phyloP scores from a whole-genome alignment of 2,329 filamentous ascomycete genomes.

The Trichoderma sp. region DNA sequence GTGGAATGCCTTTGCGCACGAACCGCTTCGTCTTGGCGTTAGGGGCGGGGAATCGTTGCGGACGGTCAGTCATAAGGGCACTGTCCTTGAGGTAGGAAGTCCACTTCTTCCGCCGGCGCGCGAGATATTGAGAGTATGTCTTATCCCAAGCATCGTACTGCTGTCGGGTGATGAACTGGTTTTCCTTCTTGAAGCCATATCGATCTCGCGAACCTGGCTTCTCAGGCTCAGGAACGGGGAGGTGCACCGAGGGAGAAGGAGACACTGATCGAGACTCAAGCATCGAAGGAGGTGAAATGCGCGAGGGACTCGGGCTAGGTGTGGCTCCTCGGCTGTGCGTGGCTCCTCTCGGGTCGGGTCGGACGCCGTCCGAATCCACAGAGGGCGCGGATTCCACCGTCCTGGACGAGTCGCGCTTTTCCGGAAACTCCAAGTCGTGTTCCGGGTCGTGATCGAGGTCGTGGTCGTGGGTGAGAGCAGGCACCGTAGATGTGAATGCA shows the following conservation, averaged over 20 bases:
- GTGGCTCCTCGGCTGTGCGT: conserved; percentile 5
- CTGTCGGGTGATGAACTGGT: conserved; percentile 68
- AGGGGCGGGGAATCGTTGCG: conserved; percentile 74
- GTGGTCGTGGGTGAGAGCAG: conserved; percentile 36
- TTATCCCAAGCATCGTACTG: conserved; percentile 82
- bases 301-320: conserved; percentile 11
- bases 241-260: conserved; percentile 20
- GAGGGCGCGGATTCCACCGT: conserved; percentile 41
- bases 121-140: conserved; percentile 72
- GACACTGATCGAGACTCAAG: conserved; percentile 20
- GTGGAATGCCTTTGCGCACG: conserved; percentile 88
- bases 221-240: conserved; percentile 40
- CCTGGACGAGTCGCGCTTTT: conserved; percentile 54
- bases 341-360: neutral
- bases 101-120: conserved; percentile 80
- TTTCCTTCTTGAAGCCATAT: conserved; percentile 90
- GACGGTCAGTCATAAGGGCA: conserved; percentile 67
- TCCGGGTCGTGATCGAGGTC: conserved; percentile 26
- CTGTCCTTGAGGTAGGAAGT: conserved; percentile 71
- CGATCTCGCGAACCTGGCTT: conserved; percentile 64
- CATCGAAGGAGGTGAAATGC: conserved; percentile 14
- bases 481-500: conserved; percentile 41
- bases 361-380: conserved; percentile 27
- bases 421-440: conserved; percentile 29
- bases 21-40: conserved; percentile 85